Evolutionary conservation across 106 monocot genomes (phyloP).

Genomic region (Vanilla planifolia): DNA sequence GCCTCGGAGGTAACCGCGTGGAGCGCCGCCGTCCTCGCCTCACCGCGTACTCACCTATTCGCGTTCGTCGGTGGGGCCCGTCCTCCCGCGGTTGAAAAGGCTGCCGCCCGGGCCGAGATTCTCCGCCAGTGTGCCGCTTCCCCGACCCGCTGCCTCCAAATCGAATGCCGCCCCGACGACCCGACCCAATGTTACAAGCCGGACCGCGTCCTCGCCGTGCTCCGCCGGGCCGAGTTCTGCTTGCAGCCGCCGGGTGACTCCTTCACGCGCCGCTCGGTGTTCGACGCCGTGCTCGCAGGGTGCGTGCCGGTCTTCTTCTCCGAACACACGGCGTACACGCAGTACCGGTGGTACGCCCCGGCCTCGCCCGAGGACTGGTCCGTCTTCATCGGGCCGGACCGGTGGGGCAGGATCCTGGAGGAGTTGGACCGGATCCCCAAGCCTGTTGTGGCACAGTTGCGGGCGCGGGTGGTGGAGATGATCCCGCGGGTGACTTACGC

Average conservation of each 20-base stretch:
- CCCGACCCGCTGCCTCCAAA: constrained; percentile 18
- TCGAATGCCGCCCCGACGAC: constrained; percentile 32
- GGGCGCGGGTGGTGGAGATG: constrained; percentile 26
- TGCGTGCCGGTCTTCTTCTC: constrained; percentile 69
- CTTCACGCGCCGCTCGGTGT: constrained; percentile 49
- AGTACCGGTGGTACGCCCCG: constrained; percentile 47
- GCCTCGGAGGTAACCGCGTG: constrained; percentile 23
- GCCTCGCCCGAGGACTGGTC: constrained; percentile 33
- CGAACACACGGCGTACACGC: constrained; percentile 61
- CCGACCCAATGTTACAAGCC: constrained; percentile 38
- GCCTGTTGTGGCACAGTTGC: constrained; percentile 15
- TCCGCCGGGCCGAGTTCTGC: constrained; percentile 49
- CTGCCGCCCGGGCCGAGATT: constrained; percentile 25
- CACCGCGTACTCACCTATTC: constrained; percentile 31
- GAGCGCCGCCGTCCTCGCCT: constrained; percentile 14
- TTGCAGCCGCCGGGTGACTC: constrained; percentile 69
- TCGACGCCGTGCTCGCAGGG: constrained; percentile 56
- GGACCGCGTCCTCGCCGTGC: constrained; percentile 24
- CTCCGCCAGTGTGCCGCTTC: constrained; percentile 38
- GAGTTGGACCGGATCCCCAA: constrained; percentile 34
- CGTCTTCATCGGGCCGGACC: constrained; percentile 31
- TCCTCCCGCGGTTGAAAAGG: constrained; percentile 18
- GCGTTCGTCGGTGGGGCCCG: constrained; percentile 53
- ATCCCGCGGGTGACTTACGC: constrained; percentile 49
- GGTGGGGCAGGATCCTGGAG: constrained; percentile 30